Evolutionary conservation across 768 basidiomycete genomes (phyloP).

Genomic region (Mycena amicta): DNA sequence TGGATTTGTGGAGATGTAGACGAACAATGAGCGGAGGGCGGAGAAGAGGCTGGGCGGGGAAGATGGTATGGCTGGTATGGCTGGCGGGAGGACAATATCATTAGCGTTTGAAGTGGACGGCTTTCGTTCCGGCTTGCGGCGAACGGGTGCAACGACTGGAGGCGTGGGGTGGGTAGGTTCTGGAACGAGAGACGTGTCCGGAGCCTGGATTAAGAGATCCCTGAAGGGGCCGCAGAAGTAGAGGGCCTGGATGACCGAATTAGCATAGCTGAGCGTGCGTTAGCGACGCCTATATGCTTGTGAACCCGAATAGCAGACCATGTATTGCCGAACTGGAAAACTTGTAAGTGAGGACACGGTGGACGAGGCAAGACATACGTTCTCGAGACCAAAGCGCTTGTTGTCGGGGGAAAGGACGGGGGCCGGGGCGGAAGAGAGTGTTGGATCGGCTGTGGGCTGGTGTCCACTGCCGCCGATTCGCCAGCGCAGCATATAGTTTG

Average conservation of each 20-base stretch:
- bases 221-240: constrained; percentile 96
- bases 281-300: constrained; percentile 19
- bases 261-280: constrained; percentile 76
- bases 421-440: constrained; percentile 29
- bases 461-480: constrained; percentile 34
- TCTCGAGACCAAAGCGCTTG: constrained; percentile 96
- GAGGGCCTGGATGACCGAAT: constrained; percentile 96
- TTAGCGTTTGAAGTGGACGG: constrained; percentile 30
- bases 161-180: constrained; percentile 31
- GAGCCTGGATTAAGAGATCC: constrained; percentile 78
- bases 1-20: constrained; percentile 78
- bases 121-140: constrained; percentile 64
- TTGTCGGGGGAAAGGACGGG: constrained; percentile 61
- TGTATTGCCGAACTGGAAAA: constrained; percentile 87
- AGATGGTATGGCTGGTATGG: constrained; percentile 44
- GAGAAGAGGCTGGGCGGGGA: constrained; percentile 81
- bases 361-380: constrained; percentile 58
- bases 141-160: constrained; percentile 34
- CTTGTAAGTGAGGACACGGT: constrained; percentile 7
- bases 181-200: constrained; percentile 51
- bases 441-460: constrained; percentile 26
- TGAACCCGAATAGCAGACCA: constrained; percentile 57
- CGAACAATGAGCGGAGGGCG: constrained; percentile 90
- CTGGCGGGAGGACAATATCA: constrained; percentile 13
- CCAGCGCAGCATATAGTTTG: constrained; percentile 33